These are phyloP conservation scores for Naumovozyma dairenensis DNA, from an alignment of 805 yeast genomes.

Conservation along the genomic window DNA sequence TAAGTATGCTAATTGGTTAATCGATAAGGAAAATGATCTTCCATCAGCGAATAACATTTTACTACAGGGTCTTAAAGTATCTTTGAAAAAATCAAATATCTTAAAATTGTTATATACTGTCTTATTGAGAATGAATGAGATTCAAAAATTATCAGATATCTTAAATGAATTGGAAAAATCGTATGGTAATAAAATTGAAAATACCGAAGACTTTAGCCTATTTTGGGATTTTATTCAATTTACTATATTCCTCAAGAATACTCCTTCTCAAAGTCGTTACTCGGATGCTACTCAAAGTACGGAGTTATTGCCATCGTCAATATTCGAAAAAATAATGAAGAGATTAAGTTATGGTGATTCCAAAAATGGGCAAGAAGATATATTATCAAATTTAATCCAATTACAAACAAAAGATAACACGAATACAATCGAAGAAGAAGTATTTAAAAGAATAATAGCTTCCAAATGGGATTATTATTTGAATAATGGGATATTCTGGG, in stretches of 20 bases:
- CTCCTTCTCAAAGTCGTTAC: constrained; percentile 12
- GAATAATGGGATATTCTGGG: constrained; percentile 22
- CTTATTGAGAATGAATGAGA: constrained; percentile 15
- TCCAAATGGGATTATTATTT: constrained; percentile 13
- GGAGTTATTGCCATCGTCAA: constrained; percentile 4
- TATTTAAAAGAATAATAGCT: constrained; percentile 17
- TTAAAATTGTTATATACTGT: constrained; percentile 16
- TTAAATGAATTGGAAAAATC: constrained; percentile 9
- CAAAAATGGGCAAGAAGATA: constrained; percentile 11
- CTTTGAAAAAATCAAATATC: constrained; percentile 17
- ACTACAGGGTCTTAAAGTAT: constrained; percentile 13
- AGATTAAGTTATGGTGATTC: constrained; percentile 12
- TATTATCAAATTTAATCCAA: constrained; percentile 16
- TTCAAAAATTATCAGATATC: constrained; percentile 10
- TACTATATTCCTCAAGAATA: constrained; percentile 13
- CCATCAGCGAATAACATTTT: constrained; percentile 19
- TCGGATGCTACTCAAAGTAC: constrained; percentile 2
- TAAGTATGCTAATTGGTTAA: constrained; percentile 25
- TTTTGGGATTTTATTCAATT: constrained; percentile 27
- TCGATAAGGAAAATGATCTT: constrained; percentile 14
- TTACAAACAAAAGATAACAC: constrained; percentile 20
- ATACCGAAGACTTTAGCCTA: constrained; percentile 19
- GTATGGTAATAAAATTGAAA: constrained; percentile 12
- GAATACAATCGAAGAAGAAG: constrained; percentile 11
- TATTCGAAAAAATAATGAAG: constrained; percentile 12